These are phyloP conservation scores for Simplicillium sp. DNA, from an alignment of 2,329 filamentous ascomycete genomes.

Conservation along the genomic window DNA sequence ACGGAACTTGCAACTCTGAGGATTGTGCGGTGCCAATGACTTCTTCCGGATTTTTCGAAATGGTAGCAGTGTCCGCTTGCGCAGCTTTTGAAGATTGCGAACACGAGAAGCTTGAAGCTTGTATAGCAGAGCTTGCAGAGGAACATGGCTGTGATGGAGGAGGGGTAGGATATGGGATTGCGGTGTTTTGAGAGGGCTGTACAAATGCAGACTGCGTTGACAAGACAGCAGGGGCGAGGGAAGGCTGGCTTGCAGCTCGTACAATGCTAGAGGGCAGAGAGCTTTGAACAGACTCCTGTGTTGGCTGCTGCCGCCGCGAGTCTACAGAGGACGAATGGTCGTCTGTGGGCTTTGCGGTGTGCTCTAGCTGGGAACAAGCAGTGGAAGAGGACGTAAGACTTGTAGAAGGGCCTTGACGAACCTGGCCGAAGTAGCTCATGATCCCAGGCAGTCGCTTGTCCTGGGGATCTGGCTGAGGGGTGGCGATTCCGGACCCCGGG, in stretches of 20 bases:
- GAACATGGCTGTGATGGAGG: constrained; percentile 41
- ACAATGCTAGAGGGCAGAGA: not conserved
- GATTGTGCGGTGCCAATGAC: not conserved
- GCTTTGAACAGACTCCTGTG: constrained; percentile 2
- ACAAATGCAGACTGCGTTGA: constrained; percentile 16
- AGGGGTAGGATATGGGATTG: constrained; percentile 45
- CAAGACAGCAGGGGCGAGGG: constrained; percentile 26
- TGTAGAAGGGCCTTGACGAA: constrained; percentile 77
- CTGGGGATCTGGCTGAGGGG: constrained; percentile 83
- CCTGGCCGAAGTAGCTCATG: constrained; percentile 97
- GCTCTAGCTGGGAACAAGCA: constrained; percentile 26
- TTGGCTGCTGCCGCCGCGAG: constrained; percentile 1
- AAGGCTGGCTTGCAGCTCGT: constrained; percentile 17
- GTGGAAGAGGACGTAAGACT: constrained; percentile 25
- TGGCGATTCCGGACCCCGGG: constrained; percentile 83
- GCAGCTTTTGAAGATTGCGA: too few relatives aligned
- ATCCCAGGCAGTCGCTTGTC: constrained; percentile 95
- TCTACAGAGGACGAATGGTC: not conserved
- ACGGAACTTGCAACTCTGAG: too few relatives aligned
- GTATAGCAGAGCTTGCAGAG: constrained; percentile 15
- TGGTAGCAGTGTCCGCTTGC: too few relatives aligned
- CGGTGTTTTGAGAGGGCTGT: constrained; percentile 21
- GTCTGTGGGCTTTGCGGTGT: not conserved
- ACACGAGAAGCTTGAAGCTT: not conserved
- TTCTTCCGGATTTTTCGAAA: not conserved